Base-by-base conservation (phyloP, 441 rosid genomes). In the Kokia cookei region DNA sequence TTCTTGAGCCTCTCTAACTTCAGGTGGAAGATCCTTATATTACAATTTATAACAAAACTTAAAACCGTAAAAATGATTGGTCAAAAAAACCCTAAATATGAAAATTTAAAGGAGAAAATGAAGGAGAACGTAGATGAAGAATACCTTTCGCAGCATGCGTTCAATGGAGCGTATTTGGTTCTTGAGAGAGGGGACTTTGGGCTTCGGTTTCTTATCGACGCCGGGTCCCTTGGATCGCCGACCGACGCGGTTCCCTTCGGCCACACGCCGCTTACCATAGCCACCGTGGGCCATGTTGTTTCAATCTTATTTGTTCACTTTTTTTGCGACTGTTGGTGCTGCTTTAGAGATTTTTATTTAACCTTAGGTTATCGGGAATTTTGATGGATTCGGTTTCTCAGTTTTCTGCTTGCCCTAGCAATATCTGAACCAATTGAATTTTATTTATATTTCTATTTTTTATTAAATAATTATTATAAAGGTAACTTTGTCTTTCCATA, bases 101-200 rank as follows among this genome's bases (percentile, higher is more conserved):
- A 45, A 6, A 3, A 3, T 17, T 24, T 57, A 57, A 24, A 26
- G 32, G 61, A 24, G 14, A 57, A 24, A 22, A 9, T 9, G 62
- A 47, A 14, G 14, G 51, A 47, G 14, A 47, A 13, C 5, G 51
- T 3, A 47, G n/a, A 47, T 11, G n/a, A 57, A 57, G 7, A 57
- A 43, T 71, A 91, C 98, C 91, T 92, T 94, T 74, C 98, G 98
- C 69, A 94, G 97, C 85, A 94, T 89, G 35, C 98, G 97, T 66
- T 91, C 97, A 27, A 86, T 64, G 76, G 97, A 92, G 74, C 98
- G 97, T 75, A 94, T 91, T 86, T 94, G 98, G 74, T 94, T 94
- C 84, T 92, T 94, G 75, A 89, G 84, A 35, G 97, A 86, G 65
- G 92, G 93, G 60, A 84, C 69, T 75, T 94, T 92, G 1, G 90